Evolutionary conservation across 345 rosid species (phyloP), one percentile per base, ranked within the genome.

Genomic region (Arabidopsis arenosa): DNA sequence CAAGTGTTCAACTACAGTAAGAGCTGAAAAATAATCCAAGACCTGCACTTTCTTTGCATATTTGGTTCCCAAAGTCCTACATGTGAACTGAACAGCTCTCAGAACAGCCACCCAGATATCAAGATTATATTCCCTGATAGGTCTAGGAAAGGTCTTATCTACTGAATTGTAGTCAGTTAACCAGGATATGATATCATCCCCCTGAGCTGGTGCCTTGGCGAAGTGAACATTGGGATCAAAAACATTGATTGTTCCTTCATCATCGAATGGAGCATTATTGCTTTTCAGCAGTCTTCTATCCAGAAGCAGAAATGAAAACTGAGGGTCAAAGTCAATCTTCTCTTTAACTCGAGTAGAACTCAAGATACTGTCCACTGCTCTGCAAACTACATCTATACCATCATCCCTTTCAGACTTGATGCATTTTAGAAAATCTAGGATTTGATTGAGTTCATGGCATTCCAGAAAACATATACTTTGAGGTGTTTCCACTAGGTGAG

Each of bases 181-280:
- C 76, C 80, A 77, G n/a, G 75, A 55, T 56, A 77, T 9, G 12
- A 77, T 21, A 63, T 63, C 72, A 70, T 70, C 76, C 35, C 80
- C 80, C 4, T 12, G 43, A 47, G 44, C 65, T n/a, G 15, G 33
- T 21, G 57, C 35, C 65, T 70, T 44, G 58, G 70, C 59, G n/a
- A 70, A 64, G 45, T 23, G 26, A 23, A 1, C 26, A 9, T 0
- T 2, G 4, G 71, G 60, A 9, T 70, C 59, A 21, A 44, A 37
- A 17, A 15, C 8, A 45, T 49, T 45, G 39, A 77, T 33, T 39
- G 60, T 13, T 67, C 66, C 76, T 7, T 63, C 67, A 57, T 71
- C 72, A 71, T 64, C 76, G 3, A 57, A 57, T n/a, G 17, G 61
- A 64, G 7, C 7, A 71, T 12, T 37, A n/a, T 18, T 59, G 44